Percentiles rank a stretch among this genome's conserved stretches.
These are phyloP conservation scores for Exophiala aquamarina DNA, from an alignment of 2,329 filamentous ascomycete species.

Conservation along the genomic window DNA sequence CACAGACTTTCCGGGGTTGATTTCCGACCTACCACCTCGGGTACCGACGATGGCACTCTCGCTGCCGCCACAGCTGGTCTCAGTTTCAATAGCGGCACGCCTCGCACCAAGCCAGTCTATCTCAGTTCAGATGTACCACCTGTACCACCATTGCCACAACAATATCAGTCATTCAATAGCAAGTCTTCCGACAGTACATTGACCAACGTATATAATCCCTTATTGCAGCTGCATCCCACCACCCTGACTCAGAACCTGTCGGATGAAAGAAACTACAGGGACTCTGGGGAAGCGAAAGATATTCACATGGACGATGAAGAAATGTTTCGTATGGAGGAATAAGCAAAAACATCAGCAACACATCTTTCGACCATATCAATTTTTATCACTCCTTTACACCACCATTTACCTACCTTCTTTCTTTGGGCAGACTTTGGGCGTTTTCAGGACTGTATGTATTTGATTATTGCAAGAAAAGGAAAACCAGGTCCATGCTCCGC, in stretches of 20 bases:
- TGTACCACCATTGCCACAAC: conserved; percentile 76
- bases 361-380: background rate
- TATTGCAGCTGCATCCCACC: conserved; percentile 44
- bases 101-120: conserved; percentile 62
- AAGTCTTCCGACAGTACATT: conserved; percentile 32
- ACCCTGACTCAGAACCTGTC: conserved; percentile 48
- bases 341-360: conserved; percentile 33
- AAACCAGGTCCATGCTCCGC: conserved; percentile 24
- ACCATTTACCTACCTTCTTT: background rate
- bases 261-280: conserved; percentile 63
- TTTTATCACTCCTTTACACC: conserved; percentile 1
- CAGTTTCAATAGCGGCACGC: conserved; percentile 86
- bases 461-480: conserved; percentile 11
- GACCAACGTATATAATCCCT: conserved; percentile 41
- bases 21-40: conserved; percentile 74
- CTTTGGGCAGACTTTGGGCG: background rate
- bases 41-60: conserved; percentile 79
- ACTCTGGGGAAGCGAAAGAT: conserved; percentile 64
- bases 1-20: conserved; percentile 75
- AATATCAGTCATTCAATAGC: conserved; percentile 33
- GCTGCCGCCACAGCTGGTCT: conserved; percentile 87
- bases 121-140: conserved; percentile 76
- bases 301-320: conserved; percentile 74
- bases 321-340: conserved; percentile 98
- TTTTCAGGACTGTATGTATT: conserved; percentile 7